Percentiles rank a stretch among this genome's conserved stretches.
These are phyloP conservation scores for Calonectria pauciramosa DNA, from an alignment of 2,329 filamentous ascomycete species.

Conservation along the genomic window DNA sequence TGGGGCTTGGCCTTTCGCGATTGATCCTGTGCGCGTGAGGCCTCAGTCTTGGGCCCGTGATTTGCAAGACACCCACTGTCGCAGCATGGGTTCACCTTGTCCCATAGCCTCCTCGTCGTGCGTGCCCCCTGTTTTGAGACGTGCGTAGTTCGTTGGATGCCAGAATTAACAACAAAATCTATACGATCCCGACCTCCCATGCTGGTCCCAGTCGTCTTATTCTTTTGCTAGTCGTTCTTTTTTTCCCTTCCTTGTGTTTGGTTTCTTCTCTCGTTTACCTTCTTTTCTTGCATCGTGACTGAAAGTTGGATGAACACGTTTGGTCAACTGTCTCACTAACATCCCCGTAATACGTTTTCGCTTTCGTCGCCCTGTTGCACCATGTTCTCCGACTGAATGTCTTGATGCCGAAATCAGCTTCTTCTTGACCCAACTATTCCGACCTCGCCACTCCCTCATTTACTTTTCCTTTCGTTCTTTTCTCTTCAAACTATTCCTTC, in stretches of 20 bases:
- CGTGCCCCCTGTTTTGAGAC: constrained; percentile 22
- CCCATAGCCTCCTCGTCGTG: constrained; percentile 17
- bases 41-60: constrained; percentile 3
- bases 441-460: constrained; percentile 8
- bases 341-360: background rate
- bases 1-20: background rate
- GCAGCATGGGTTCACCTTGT: constrained; percentile 30
- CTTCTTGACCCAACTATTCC: constrained; percentile 8
- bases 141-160: constrained; percentile 21
- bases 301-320: constrained; percentile 11
- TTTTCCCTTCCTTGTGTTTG: background rate
- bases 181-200: background rate
- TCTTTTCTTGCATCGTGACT: constrained; percentile 12
- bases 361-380: constrained; percentile 13
- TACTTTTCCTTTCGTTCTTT: background rate
- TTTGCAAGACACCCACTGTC: constrained; percentile 36
- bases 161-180: constrained; percentile 15
- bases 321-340: constrained; percentile 1
- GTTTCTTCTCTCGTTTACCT: constrained; percentile 2
- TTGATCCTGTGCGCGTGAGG: constrained; percentile 1
- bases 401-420: constrained; percentile 23
- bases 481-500: background rate
- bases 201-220: background rate
- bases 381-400: constrained; percentile 10
- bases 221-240: background rate